Base-by-base conservation (phyloP, 1,139 yeast genomes). In the Arxiozyma slooffiae region DNA sequence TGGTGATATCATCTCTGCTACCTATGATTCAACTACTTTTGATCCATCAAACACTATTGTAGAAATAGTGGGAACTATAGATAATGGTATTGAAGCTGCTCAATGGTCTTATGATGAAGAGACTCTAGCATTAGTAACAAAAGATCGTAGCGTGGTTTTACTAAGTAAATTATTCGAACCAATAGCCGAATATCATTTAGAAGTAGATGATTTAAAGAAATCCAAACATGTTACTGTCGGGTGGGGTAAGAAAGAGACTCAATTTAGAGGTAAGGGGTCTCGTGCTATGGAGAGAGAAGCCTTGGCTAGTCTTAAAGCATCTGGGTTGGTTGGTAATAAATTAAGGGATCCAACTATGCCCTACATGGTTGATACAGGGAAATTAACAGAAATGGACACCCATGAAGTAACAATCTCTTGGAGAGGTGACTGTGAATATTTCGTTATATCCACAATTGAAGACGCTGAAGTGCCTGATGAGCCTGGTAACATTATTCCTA, bases 181-280 rank as follows among this genome's bases (percentile, higher is more conserved):
- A 6, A 76, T 92, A 26, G 71, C 80, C 14, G 97, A 92, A 61
- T 73, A 75, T 49, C 61, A 65, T 22, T 69, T 90, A 53, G 72
- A 77, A 48, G 72, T 78, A 1, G 77, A 76, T 17, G 97, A 92
- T 64, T 73, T 89, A 48, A 71, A 79, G 41, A 77, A 80, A 50
- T 81, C 90, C 3, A 84, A 83, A 59, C 96, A 92, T 62, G 97
- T 94, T 37, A 84, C 95, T 21, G 97, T 92, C 39, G 99, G 99
- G 20, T 94, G 99, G 99, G 99, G 99, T 62, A 86, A 85, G 59
- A 82, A 85, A 56, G 98, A 92, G 67, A 94, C 99, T 0, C 99
- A 94, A 68, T 94, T 94, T 67, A 83, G 86, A 67, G 99, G 99
- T 48, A 82, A 79, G 60, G 98, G 98, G 53, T 92, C 88, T 42